Percentiles rank a stretch among this genome's conserved stretches.
Conservation (phyloP, 441 rosid species). For the Erodium moschatum region DNA sequence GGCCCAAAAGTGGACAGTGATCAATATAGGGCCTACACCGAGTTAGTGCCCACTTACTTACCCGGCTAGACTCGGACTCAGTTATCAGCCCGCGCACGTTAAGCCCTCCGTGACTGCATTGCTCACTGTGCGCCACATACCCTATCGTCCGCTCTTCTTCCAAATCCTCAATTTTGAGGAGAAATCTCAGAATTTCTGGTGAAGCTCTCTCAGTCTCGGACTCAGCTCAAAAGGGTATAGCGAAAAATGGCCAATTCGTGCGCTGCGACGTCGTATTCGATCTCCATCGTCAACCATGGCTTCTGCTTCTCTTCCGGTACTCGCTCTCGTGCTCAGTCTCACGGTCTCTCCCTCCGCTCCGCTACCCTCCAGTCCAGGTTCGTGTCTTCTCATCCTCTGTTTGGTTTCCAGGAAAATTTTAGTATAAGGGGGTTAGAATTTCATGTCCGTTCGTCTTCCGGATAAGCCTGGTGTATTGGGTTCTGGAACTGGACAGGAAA, state of each 20-base stretch:
- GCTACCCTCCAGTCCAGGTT: background rate
- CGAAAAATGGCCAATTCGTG: background rate
- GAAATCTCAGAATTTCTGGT: background rate
- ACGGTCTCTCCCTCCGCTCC: background rate
- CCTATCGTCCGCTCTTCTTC: background rate
- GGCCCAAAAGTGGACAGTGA: too few species aligned
- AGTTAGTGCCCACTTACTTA: background rate
- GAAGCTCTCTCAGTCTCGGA: background rate
- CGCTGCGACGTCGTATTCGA: constrained; percentile 3
- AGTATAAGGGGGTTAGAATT: background rate
- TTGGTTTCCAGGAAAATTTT: background rate
- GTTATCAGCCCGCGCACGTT: background rate
- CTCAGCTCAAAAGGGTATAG: too few species aligned
- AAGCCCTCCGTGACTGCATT: background rate
- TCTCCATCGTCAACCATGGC: constrained; percentile 5
- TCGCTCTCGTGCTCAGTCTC: constrained; percentile 4
- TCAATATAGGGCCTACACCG: background rate
- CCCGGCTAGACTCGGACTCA: background rate
- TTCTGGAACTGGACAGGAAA: background rate
- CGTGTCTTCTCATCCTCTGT: background rate
- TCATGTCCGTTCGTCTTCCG: background rate
- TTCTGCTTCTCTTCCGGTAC: background rate
- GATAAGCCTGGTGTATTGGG: background rate
- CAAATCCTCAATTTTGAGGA: background rate
- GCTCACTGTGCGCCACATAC: background rate